These are phyloP conservation scores for Flaveria sonorensis DNA, from an alignment of 129 eudicot genomes.

Conservation along the genomic window DNA sequence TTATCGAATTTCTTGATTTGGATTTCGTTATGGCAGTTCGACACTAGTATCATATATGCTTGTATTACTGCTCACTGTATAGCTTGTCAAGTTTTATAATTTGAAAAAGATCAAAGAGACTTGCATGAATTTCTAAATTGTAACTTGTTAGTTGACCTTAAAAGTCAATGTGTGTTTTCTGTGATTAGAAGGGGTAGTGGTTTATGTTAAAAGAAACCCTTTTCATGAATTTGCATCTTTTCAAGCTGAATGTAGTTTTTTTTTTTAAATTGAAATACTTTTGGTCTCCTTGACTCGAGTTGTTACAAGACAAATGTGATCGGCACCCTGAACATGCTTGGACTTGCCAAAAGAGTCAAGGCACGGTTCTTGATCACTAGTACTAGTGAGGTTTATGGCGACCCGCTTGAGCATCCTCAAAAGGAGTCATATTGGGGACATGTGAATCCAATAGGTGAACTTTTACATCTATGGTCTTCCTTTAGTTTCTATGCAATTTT, in stretches of 20 bases:
- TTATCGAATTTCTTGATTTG: background rate
- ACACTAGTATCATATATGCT: background rate
- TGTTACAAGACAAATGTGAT: conserved; percentile 88
- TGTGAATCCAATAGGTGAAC: conserved; percentile 81
- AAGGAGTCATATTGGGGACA: conserved; percentile 91
- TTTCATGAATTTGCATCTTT: conserved; percentile 4
- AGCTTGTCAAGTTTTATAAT: background rate
- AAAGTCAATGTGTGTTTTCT: conserved; percentile 19
- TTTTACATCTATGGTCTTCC: background rate
- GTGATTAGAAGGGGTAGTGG: conserved; percentile 2
- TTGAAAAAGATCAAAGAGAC: background rate
- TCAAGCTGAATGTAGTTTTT: conserved; percentile 2
- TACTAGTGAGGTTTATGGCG: conserved; percentile 92
- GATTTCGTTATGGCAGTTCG: conserved; percentile 6
- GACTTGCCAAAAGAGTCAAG: conserved; percentile 83
- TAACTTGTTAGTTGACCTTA: background rate
- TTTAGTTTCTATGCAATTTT: background rate
- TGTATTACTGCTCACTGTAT: background rate
- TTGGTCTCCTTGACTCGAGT: conserved; percentile 37
- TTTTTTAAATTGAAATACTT: background rate
- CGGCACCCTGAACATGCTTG: conserved; percentile 85
- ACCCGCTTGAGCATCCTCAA: conserved; percentile 93
- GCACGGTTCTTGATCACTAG: conserved; percentile 79
- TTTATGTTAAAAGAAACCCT: conserved; percentile 1
- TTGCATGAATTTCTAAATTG: background rate